Conservation (phyloP, 2,329 filamentous ascomycete genomes). For the Zopfia rhizophila region DNA sequence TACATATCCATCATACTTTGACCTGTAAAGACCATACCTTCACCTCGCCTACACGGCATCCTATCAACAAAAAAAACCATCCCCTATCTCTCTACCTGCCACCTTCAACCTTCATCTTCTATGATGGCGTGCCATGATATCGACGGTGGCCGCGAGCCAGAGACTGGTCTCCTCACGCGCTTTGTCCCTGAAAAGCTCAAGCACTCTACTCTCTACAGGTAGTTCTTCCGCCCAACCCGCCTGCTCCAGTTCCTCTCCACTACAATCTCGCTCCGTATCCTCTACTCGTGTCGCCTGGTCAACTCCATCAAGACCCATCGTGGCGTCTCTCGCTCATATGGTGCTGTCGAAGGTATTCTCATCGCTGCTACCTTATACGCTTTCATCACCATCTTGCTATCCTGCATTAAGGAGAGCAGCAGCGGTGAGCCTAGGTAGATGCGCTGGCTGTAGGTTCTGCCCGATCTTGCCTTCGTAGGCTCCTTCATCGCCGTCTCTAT, state of each 20-base stretch:
- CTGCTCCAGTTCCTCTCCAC: constrained; percentile 59
- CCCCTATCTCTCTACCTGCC: too few species aligned
- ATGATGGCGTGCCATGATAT: too few species aligned
- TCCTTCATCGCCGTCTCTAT: constrained; percentile 58
- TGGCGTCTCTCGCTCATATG: constrained; percentile 44
- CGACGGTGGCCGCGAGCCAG: constrained; percentile 5
- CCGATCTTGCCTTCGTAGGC: constrained; percentile 54
- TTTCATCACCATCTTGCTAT: constrained; percentile 49
- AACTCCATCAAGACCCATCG: constrained; percentile 40
- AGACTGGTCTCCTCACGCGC: constrained; percentile 43
- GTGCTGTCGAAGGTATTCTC: constrained; percentile 58
- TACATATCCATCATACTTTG: too few species aligned
- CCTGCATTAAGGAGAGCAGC: constrained; percentile 44
- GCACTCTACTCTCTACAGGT: constrained; percentile 32
- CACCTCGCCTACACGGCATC: too few species aligned
- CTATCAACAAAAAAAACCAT: too few species aligned
- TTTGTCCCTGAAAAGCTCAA: constrained; percentile 39
- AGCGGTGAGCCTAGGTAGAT: constrained; percentile 44
- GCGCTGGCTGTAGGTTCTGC: constrained; percentile 53
- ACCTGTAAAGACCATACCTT: too few species aligned
- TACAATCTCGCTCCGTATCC: constrained; percentile 53
- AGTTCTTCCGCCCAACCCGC: constrained; percentile 51
- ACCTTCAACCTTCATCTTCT: too few species aligned
- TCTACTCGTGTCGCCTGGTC: constrained; percentile 53
- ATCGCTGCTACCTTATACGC: constrained; percentile 58